A percentile compares a stretch with the other conserved stretches of the same genome.
Evolutionary conservation across 1,284 basidiomycete species (phyloP).

Genomic region (Paramarasmius palmivorus): DNA sequence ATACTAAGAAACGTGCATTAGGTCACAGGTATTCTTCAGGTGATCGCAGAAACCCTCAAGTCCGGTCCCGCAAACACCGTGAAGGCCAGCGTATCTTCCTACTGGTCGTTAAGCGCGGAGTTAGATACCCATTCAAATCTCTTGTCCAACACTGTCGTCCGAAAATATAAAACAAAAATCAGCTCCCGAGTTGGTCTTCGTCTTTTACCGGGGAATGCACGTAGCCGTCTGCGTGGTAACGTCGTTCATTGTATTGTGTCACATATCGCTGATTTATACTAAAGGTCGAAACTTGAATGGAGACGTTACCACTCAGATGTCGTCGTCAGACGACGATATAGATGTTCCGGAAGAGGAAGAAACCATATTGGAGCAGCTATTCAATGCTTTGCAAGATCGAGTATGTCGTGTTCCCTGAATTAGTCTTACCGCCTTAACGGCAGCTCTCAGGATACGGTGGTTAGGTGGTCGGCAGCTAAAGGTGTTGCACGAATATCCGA

Average conservation of each 20-base stretch:
- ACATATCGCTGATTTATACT: not conserved
- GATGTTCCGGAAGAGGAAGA: constrained; percentile 86
- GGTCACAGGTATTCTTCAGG: constrained; percentile 77
- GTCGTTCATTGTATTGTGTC: not conserved
- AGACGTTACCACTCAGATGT: constrained; percentile 8
- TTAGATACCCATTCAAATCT: constrained; percentile 43
- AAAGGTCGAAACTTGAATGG: constrained; percentile 29
- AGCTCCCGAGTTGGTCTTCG: constrained; percentile 64
- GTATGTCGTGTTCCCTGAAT: constrained; percentile 38
- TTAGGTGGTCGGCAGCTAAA: constrained; percentile 95
- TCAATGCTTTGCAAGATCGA: constrained; percentile 81
- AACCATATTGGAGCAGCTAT: constrained; percentile 70
- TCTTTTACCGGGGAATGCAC: constrained; percentile 52
- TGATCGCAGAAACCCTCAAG: constrained; percentile 74
- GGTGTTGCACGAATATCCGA: constrained; percentile 86
- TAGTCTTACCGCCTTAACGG: not conserved
- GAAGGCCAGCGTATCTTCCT: constrained; percentile 36
- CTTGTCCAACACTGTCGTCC: constrained; percentile 58
- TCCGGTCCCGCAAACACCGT: constrained; percentile 61
- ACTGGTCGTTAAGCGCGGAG: constrained; percentile 45
- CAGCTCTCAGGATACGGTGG: constrained; percentile 81
- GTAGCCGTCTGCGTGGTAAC: constrained; percentile 41
- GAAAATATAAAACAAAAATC: constrained; percentile 69
- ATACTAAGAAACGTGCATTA: not conserved
- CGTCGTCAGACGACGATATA: constrained; percentile 37